Evolutionary conservation across 176 grass and related monocot species (phyloP), one percentile per base, ranked within the genome.

Genomic region (Zoysia japonica): DNA sequence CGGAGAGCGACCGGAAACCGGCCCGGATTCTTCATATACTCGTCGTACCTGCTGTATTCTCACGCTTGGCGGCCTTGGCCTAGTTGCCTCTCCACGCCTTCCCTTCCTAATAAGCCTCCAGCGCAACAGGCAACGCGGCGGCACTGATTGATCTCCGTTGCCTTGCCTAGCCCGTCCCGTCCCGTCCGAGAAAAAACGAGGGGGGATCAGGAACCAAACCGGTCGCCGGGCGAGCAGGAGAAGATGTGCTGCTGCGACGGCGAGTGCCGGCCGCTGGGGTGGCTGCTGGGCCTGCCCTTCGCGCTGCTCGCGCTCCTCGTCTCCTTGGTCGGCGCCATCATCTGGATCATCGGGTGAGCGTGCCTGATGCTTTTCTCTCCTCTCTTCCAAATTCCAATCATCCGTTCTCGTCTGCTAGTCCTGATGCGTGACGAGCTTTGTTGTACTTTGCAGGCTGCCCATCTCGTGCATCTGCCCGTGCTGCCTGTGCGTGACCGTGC

Each of bases 401-500:
- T 28, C 28, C 28, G 28, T 28, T 28, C 28, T 28, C 28, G 28
- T 28, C 28, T 28, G 28, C 28, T 28, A 28, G 28, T 28, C 28
- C 28, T 28, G 28, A 28, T 28, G 28, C 28, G 28, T 28, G 28
- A 28, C 28, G 28, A 28, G 28, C 28, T 28, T 28, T 28, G 28
- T 28, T 28, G 28, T 28, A 28, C 28, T 28, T 28, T 28, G 13
- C 15, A 90, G 88, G 82, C 72, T 90, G 81, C 77, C 82, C 37
- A 87, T 93, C 78, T 93, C 91, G 11, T 93, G 91, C 88, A 85
- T 93, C 68, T 93, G 91, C 85, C 85, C 88, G 14, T 93, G 88
- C 79, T 93, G 91, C 82, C 78, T 93, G 19, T 93, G 91, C 82
- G 85, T 93, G 75, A 93, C 88, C 65, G 16, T 93, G 59, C 54